Base-by-base conservation (phyloP, 106 monocot genomes). In the Acorus gramineus region DNA sequence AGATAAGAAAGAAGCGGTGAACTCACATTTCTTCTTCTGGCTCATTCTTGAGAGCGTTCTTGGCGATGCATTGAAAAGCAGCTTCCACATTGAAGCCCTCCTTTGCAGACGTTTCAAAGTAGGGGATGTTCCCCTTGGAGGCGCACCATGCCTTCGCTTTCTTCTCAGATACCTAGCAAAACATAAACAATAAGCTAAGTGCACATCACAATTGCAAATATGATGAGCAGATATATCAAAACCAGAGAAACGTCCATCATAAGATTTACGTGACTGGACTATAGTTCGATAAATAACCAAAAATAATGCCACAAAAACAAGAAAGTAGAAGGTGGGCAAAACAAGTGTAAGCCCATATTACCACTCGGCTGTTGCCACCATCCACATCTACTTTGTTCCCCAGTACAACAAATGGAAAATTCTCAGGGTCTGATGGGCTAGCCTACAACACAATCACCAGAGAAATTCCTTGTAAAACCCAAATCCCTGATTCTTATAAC, bases 61-160 rank as follows among this genome's bases (percentile, higher is more conserved):
- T 83, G 6, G 89, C 93, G 59, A 93, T 85, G 42, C 83, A 79
- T 62, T 83, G 68, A 61, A 87, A 93, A 68, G 92, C 87, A 71
- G 84, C 92, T 53, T 93, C 87, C 1, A 93, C 87, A 69, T 93
- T 93, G 64, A 82, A 80, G 51, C 85, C 87, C 57, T 93, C 92
- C 72, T 93, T 93, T 9, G 92, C 92, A 64, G 87, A 93, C 45
- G 87, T 87, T 72, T 93, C 92, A 60, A 87, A 93, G 65, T 93
- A 93, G 49, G 87, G 88, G 55, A 88, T 88, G 65, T 85, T 82
- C 5, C 93, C 87, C 68, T 93, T 93, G 7, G 88, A 93, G 4
- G 76, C 81, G 69, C 91, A 92, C 84, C 86, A 92, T 55, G 81
- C 84, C 52, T 47, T 86, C 12, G 84, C 91, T 60, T 87, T 92